A percentile compares a stretch with the other conserved stretches of the same genome.
phyloP scores from a whole-genome alignment of 164 flowering plant species.

The Vitis riparia region DNA sequence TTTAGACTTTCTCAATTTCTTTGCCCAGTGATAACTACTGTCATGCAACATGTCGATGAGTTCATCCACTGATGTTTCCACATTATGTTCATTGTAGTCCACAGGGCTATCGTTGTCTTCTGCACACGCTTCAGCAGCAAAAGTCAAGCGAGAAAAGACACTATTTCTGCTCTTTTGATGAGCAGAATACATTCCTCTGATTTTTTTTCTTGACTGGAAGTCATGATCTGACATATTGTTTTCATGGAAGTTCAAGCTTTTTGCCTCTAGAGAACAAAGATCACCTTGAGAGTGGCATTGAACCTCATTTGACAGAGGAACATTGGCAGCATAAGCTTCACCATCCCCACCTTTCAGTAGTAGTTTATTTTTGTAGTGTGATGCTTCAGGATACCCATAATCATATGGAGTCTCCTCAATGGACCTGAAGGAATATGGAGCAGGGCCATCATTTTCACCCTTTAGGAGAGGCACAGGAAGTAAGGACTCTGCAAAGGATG shows the following conservation, averaged over 20 bases:
- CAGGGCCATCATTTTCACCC: background rate
- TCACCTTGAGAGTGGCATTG: background rate
- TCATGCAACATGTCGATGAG: conserved; percentile 29
- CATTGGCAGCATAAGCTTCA: background rate
- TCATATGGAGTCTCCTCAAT: background rate
- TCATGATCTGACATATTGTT: background rate
- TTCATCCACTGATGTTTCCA: conserved; percentile 33
- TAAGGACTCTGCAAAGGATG: conserved; percentile 1
- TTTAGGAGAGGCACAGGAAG: background rate
- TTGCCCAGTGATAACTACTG: conserved; percentile 15
- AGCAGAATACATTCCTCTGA: conserved; percentile 6
- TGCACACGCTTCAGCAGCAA: background rate
- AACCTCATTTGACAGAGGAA: background rate
- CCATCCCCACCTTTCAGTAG: background rate
- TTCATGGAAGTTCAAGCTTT: background rate
- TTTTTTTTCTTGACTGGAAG: background rate
- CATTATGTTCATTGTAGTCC: background rate
- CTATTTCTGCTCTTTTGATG: conserved; percentile 26
- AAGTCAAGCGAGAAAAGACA: conserved; percentile 28
- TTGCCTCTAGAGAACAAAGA: conserved; percentile 3
- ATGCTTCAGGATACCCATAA: background rate
- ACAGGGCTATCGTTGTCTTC: background rate
- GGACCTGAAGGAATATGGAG: background rate
- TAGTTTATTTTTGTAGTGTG: background rate
- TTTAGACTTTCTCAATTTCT: conserved; percentile 7